Evolutionary conservation across 768 basidiomycete genomes (phyloP).

Genomic region (Pholiota molesta): DNA sequence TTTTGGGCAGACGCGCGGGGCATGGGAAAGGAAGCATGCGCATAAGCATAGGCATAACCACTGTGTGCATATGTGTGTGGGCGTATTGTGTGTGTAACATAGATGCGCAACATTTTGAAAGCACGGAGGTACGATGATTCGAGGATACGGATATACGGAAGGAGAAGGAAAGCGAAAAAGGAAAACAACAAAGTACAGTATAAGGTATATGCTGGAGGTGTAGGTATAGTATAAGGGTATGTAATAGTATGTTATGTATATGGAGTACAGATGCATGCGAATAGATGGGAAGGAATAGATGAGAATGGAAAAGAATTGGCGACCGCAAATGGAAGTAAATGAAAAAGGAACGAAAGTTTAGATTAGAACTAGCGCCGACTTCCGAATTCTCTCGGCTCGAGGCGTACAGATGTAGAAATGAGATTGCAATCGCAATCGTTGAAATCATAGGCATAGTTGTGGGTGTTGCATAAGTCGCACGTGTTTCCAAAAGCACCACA

Average conservation of each 20-base stretch:
- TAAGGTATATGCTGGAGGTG: background rate
- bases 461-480: too few relatives aligned
- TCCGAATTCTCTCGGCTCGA: background rate
- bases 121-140: too few relatives aligned
- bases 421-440: background rate
- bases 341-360: background rate
- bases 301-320: background rate
- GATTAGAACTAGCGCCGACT: background rate
- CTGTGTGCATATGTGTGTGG: too few relatives aligned
- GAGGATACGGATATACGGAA: background rate
- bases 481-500: too few relatives aligned
- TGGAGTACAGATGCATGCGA: background rate
- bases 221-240: background rate
- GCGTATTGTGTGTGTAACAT: too few relatives aligned
- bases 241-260: background rate
- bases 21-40: too few relatives aligned
- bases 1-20: too few relatives aligned
- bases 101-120: too few relatives aligned
- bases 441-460: too few relatives aligned
- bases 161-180: background rate
- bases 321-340: background rate
- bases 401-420: background rate
- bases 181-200: background rate
- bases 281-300: background rate
- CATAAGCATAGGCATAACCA: too few relatives aligned